Evolutionary conservation across 208 protist genomes (phyloP), one percentile per base, ranked within the genome.

Genomic region (Trypanosoma rangeli): DNA sequence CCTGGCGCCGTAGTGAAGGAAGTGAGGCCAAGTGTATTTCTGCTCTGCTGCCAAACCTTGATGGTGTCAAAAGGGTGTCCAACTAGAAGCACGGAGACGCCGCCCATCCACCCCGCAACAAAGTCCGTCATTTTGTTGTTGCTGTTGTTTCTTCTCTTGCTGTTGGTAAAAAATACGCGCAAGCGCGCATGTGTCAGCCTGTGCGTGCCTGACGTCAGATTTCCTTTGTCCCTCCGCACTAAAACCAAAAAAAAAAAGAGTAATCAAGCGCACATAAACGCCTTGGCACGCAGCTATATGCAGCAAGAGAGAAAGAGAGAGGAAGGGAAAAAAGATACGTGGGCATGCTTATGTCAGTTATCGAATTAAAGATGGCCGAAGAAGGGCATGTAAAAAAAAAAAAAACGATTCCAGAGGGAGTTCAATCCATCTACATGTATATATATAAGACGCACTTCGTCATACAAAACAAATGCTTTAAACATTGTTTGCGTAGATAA

Each of bases 91-190:
- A 71, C 59, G 39, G 68, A 18, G 46, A 79, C 50, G 15, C 74
- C 74, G n/a, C 74, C 74, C 63, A 75, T 73, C 69, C 68, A 75
- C 0, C 74, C 74, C 18, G 74, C 74, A 10, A 70, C 22, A 65
- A 79, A 73, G 56, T 73, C 74, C 24, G 70, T 57, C 62, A 73
- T 73, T 39, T 56, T 37, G 63, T 33, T 44, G 12, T 1, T 29
- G 52, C 8, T 1, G 20, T 31, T 31, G 5, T 20, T 66, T n/a
- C 49, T 31, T 31, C 16, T 28, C 20, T 24, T 37, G 7, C 2
- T 26, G 22, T 35, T 20, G 52, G 2, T 52, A 53, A 59, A 28
- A 57, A 15, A 69, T 29, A 50, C 18, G 58, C 8, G 49, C 16
- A 68, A 28, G 57, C 52, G 62, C 28, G 24, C 22, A 71, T 4